A percentile compares a stretch with the other conserved stretches of the same genome.
phyloP scores from a whole-genome alignment of 495 filamentous ascomycete genomes.

The Aspergillus mulundensis region DNA sequence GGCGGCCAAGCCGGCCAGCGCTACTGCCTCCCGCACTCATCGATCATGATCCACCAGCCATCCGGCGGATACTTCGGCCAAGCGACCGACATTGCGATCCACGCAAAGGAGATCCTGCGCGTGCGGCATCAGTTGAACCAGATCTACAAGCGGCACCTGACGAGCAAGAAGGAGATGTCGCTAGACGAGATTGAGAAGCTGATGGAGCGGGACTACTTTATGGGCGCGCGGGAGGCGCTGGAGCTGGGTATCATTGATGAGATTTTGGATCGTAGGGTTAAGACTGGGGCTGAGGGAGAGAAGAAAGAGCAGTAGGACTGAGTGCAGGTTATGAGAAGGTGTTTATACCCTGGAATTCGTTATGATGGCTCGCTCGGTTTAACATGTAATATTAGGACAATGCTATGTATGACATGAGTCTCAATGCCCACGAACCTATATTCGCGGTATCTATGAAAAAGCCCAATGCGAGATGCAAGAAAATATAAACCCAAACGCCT shows the following conservation, averaged over 20 bases:
- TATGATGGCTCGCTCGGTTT: not conserved
- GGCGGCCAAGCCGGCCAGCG: slow-evolving; percentile 83
- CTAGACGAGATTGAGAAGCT: slow-evolving; percentile 83
- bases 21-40: slow-evolving; percentile 84
- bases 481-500: slow-evolving; percentile 1
- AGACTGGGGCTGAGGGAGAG: slow-evolving; percentile 13
- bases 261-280: slow-evolving; percentile 62
- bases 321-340: not conserved
- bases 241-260: slow-evolving; percentile 90
- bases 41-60: slow-evolving; percentile 96
- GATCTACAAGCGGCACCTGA: slow-evolving; percentile 85
- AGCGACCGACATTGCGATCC: slow-evolving; percentile 89
- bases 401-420: slow-evolving; percentile 5
- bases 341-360: not conserved
- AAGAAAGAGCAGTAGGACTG: not conserved
- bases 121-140: slow-evolving; percentile 80
- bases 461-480: not conserved
- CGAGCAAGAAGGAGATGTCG: slow-evolving; percentile 57
- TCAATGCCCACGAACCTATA: not conserved
- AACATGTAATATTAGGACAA: slow-evolving; percentile 7
- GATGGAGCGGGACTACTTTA: slow-evolving; percentile 95
- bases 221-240: slow-evolving; percentile 82
- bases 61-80: slow-evolving; percentile 87
- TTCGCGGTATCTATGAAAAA: not conserved
- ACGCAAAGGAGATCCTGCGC: slow-evolving; percentile 92